Base-by-base conservation (phyloP, 257 asterid species). In the Fraxinus excelsior region DNA sequence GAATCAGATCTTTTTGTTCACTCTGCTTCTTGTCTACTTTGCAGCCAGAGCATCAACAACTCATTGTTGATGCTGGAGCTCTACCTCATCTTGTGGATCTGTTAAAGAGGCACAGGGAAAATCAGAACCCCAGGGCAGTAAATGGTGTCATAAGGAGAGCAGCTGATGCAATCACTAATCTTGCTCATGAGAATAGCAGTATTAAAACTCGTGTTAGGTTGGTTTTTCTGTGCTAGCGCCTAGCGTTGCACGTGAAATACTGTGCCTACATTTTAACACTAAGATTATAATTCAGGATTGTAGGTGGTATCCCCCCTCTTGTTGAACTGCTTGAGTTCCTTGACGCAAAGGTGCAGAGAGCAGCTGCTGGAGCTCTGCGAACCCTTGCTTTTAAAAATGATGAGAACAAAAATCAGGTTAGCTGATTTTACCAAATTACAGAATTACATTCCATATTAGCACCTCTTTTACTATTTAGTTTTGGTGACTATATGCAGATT, bases 31-130 rank as follows among this genome's bases (percentile, higher is more conserved):
- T 3, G 19, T 70, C n/a, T 84, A 74, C 78, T 77, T 82, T 79
- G 65, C 92, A 96, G 99, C 97, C 99, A 28, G 99, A 96, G 86
- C 98, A 96, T 81, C 99, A 96, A 78, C 99, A 91, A 79, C 90
- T 90, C 82, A 93, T 96, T 83, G 97, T 93, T 72, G 98, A 96
- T 71, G 97, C 95, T 38, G 99, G 99, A 78, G 98, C 99, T 75
- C 86, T 96, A 72, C 90, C 97, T 40, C 92, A 87, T 86, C 98
- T 96, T 14, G 99, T 96, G 86, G 85, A 83, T 79, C 90, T 93
- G 74, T 84, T 96, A 80, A 90, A 87, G 88, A 85, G 92, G 84
- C 94, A 92, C 73, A 88, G 84, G 49, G 84, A 75, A 77, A 80
- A 87, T 64, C 90, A 84, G 78, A 90, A 83, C 82, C 87, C 96